Conservation (phyloP, 192 early-diverging fungal genomes). For the Geranomyces michiganensis region DNA sequence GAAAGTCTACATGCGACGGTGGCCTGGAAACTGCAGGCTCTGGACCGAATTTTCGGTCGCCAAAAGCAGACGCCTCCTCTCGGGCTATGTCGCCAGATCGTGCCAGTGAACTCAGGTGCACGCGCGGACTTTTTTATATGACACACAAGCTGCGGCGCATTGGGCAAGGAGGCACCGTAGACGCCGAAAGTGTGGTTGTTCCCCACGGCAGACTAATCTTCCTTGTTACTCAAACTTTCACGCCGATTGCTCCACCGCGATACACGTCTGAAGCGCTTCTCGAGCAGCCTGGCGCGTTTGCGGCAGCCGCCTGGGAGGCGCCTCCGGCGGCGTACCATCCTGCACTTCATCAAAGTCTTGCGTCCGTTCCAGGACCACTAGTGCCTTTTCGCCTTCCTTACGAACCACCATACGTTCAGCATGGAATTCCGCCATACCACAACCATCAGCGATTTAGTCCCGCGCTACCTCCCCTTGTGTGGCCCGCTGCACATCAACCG, state of each 20-base stretch:
- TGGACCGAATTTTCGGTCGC: not conserved
- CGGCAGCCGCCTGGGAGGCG: not conserved
- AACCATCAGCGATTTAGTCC: not conserved
- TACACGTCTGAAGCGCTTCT: too few species aligned
- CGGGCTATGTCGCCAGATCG: not conserved
- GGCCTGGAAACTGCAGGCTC: not conserved
- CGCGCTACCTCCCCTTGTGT: not conserved
- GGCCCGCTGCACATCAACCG: not conserved
- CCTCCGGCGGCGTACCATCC: not conserved
- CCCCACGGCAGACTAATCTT: conserved; percentile 14
- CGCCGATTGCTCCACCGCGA: not conserved
- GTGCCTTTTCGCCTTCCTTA: not conserved
- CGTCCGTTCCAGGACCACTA: not conserved
- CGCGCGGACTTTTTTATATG: conserved; percentile 19
- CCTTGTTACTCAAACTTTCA: conserved; percentile 12
- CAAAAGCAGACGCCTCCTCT: not conserved
- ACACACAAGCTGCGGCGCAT: not conserved
- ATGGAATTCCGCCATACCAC: not conserved
- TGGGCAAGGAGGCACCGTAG: not conserved
- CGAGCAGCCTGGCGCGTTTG: not conserved
- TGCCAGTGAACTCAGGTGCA: conserved; percentile 3
- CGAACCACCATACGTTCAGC: not conserved
- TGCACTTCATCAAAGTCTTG: not conserved
- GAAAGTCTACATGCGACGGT: not conserved
- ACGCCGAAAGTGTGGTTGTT: conserved; percentile 19